Conservation (phyloP, 805 yeast species). For the Blastobotrys parvus region DNA sequence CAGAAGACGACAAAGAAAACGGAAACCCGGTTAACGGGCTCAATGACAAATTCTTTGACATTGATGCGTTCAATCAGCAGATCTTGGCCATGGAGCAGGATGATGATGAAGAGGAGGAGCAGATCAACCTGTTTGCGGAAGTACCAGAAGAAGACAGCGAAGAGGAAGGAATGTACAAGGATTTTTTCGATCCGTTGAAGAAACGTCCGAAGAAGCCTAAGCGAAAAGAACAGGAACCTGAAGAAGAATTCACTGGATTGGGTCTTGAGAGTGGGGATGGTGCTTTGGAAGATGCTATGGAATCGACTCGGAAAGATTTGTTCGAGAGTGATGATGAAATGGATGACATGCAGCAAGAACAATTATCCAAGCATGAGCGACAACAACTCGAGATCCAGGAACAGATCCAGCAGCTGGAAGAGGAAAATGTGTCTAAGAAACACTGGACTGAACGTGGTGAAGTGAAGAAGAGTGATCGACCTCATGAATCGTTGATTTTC, state of each 20-base stretch:
- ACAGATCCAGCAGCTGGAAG: slow-evolving; percentile 73
- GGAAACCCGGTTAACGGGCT: slow-evolving; percentile 49
- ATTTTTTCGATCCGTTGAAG: slow-evolving; percentile 31
- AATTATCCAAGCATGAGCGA: slow-evolving; percentile 68
- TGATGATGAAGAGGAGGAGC: slow-evolving; percentile 40
- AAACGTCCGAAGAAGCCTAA: slow-evolving; percentile 7
- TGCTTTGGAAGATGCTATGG: slow-evolving; percentile 24
- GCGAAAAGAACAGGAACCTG: slow-evolving; percentile 10
- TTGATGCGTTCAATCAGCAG: slow-evolving; percentile 75
- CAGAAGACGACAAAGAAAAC: slow-evolving; percentile 12
- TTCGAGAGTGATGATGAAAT: slow-evolving; percentile 45
- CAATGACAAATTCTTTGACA: slow-evolving; percentile 76
- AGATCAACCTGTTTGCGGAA: slow-evolving; percentile 38
- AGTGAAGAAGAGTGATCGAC: slow-evolving; percentile 71
- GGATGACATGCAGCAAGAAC: slow-evolving; percentile 32
- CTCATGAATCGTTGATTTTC: slow-evolving; percentile 71
- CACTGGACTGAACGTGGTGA: slow-evolving; percentile 95
- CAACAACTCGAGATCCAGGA: slow-evolving; percentile 69
- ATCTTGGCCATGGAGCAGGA: slow-evolving; percentile 53
- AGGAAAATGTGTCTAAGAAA: slow-evolving; percentile 82
- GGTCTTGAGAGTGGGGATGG: slow-evolving; percentile 20
- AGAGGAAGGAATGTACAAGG: slow-evolving; percentile 30
- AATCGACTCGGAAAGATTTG: slow-evolving; percentile 27
- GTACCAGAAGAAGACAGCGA: slow-evolving; percentile 38
- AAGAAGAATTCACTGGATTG: slow-evolving; percentile 13